Base-by-base conservation (phyloP, 1,284 basidiomycete genomes). In the Leccinum insolens region DNA sequence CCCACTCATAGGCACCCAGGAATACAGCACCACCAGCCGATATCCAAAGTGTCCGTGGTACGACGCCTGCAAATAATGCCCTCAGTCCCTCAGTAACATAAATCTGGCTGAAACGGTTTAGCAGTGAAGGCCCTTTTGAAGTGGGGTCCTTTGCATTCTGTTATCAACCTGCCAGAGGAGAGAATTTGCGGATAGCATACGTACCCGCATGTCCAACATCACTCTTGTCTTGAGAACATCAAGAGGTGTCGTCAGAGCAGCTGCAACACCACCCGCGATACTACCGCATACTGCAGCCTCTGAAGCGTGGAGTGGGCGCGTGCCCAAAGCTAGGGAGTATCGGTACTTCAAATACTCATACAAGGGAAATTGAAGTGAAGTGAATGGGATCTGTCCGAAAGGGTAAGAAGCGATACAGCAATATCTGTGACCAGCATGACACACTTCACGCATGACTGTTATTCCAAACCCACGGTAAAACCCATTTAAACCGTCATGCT, bases 201-300 rank as follows among this genome's bases (percentile, higher is more conserved):
- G 65, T 74, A 95, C 94, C 72, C 89, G 84, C 65, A 92, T 84
- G 75, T 98, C 95, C 12, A 99, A 86, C 98, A 99, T 99, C 64
- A 99, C 94, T 15, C 98, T 87, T 2, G 97, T 99, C 80, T 99
- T 99, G 67, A 98, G 87, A 3, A 99, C 98, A 75, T 99, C 98
- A 20, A 99, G 82, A 0, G 98, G 98, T 0, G 98, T 99, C 0
- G 98, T 99, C 52, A 93, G 74, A 0, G 92, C 93, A 0, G 96
- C 97, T 3, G 96, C 95, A 17, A 94, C 84, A 0, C 93, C 95
- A 14, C 98, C 98, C 0, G 98, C 94, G 57, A 98, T 82, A 74
- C 92, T 95, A 3, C 98, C 98, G 72, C 97, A 99, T 2, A 92
- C 75, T 0, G 96, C 97, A 0, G 96, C 96, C 80, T 98, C 94